phyloP scores from a whole-genome alignment of 768 basidiomycete genomes.

The Lactifluus rugatus region DNA sequence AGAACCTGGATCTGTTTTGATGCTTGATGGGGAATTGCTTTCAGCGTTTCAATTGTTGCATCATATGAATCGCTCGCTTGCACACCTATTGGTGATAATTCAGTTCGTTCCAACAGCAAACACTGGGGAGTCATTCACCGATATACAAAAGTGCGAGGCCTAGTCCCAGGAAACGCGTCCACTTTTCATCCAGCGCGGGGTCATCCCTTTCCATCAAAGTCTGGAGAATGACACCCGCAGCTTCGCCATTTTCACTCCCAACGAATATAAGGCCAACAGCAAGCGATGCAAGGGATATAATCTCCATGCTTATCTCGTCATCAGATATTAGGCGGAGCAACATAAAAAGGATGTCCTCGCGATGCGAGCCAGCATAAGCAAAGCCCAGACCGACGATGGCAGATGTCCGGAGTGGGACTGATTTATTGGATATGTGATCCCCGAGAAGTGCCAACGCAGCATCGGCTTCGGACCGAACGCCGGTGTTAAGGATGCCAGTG shows the following conservation, averaged over 20 bases:
- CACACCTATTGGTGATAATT: conserved; percentile 42
- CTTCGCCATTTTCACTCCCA: conserved; percentile 90
- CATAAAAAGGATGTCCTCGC: conserved; percentile 69
- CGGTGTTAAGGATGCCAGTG: conserved; percentile 83
- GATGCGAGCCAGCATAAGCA: conserved; percentile 89
- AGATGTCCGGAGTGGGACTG: conserved; percentile 70
- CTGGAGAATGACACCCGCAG: conserved; percentile 82
- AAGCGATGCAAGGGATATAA: conserved; percentile 75
- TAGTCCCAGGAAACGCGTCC: conserved; percentile 84
- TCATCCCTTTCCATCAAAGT: conserved; percentile 80
- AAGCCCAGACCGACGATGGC: conserved; percentile 90
- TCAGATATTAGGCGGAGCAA: conserved; percentile 81
- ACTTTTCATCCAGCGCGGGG: conserved; percentile 79
- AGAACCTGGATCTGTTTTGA: conserved; percentile 86
- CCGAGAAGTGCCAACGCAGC: conserved; percentile 83
- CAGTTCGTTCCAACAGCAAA: not conserved
- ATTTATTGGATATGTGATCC: conserved; percentile 84
- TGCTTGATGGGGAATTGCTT: conserved; percentile 87
- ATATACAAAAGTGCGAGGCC: conserved; percentile 87
- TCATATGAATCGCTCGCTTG: conserved; percentile 76
- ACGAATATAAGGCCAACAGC: conserved; percentile 93
- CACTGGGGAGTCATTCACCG: conserved; percentile 39
- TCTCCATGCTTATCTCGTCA: conserved; percentile 77
- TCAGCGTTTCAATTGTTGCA: conserved; percentile 85
- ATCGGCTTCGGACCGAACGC: conserved; percentile 87